phyloP scores from a whole-genome alignment of 306 rosid genomes.

The Phaseolus lunatus region DNA sequence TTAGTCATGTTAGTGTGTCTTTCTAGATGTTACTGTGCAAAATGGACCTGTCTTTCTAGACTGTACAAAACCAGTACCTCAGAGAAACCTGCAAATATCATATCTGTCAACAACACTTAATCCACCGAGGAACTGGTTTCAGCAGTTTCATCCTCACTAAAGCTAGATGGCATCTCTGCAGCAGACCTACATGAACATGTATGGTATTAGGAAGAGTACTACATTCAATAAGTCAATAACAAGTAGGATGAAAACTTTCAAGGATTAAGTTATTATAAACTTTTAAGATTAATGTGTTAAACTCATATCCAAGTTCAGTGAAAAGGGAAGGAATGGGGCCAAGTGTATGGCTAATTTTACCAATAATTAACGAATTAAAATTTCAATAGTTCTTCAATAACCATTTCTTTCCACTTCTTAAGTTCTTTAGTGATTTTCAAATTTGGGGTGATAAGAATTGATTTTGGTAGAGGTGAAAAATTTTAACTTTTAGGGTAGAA shows the following conservation, averaged over 20 bases:
- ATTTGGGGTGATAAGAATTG: neutral
- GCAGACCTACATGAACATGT: constrained; percentile 63
- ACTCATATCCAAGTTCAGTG: neutral
- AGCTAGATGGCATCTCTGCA: constrained; percentile 74
- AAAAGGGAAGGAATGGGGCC: neutral
- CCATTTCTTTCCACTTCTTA: neutral
- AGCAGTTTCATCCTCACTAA: constrained; percentile 86
- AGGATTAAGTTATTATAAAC: neutral
- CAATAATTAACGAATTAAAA: neutral
- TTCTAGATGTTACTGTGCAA: constrained; percentile 10
- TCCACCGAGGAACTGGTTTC: constrained; percentile 79
- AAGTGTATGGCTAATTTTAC: constrained; percentile 2
- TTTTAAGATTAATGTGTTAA: constrained; percentile 4
- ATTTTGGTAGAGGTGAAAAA: neutral
- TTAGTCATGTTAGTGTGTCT: constrained; percentile 28
- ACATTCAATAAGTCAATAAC: neutral
- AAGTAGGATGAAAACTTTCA: neutral
- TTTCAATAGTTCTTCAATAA: neutral
- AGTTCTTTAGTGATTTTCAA: neutral
- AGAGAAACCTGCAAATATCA: constrained; percentile 41
- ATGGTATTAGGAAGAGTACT: constrained; percentile 36
- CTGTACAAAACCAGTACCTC: constrained; percentile 58
- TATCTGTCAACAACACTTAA: constrained; percentile 49
- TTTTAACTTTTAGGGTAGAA: neutral
- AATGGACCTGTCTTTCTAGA: constrained; percentile 52